Conservation (phyloP, 1,284 basidiomycete genomes). For the Ustilago cynodontis region DNA sequence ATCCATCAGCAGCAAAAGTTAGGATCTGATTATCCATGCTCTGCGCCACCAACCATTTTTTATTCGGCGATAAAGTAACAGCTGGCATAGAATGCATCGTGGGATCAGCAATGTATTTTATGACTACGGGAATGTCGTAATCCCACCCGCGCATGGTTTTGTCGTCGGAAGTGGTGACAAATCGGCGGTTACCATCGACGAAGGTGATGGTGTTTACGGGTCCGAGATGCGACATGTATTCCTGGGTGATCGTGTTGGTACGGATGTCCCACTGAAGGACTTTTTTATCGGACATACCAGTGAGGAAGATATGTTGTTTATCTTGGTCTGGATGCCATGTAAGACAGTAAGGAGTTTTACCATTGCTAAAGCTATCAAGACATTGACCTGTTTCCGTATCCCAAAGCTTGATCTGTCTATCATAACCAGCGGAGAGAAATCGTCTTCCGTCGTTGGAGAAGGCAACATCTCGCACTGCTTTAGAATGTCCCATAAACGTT, state of each 20-base stretch:
- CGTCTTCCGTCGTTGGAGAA: slow-evolving; percentile 92
- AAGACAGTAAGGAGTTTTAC: slow-evolving; percentile 94
- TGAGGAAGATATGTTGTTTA: slow-evolving; percentile 95
- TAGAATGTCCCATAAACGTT: slow-evolving; percentile 96
- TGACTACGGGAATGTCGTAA: slow-evolving; percentile 92
- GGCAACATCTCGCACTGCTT: slow-evolving; percentile 93
- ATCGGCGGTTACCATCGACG: slow-evolving; percentile 92
- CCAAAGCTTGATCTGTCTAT: slow-evolving; percentile 98
- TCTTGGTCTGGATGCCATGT: slow-evolving; percentile 95
- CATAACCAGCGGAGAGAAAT: slow-evolving; percentile 94
- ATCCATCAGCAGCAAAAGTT: slow-evolving; percentile 91
- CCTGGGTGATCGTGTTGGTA: slow-evolving; percentile 92
- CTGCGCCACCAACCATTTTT: slow-evolving; percentile 96
- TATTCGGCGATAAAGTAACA: slow-evolving; percentile 91
- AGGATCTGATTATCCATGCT: slow-evolving; percentile 98
- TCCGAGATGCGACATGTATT: slow-evolving; percentile 98
- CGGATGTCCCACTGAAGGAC: slow-evolving; percentile 98
- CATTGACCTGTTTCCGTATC: slow-evolving; percentile 98
- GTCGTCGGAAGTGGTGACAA: slow-evolving; percentile 98
- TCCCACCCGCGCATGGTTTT: slow-evolving; percentile 98
- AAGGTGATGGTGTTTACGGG: slow-evolving; percentile 99
- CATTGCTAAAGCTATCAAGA: slow-evolving; percentile 92
- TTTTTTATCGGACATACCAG: slow-evolving; percentile 99
- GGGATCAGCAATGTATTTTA: slow-evolving; percentile 99
- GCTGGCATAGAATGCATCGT: slow-evolving; percentile 99